These are phyloP conservation scores for Boletus sp. DNA, from an alignment of 1,284 basidiomycete genomes.

Conservation along the genomic window DNA sequence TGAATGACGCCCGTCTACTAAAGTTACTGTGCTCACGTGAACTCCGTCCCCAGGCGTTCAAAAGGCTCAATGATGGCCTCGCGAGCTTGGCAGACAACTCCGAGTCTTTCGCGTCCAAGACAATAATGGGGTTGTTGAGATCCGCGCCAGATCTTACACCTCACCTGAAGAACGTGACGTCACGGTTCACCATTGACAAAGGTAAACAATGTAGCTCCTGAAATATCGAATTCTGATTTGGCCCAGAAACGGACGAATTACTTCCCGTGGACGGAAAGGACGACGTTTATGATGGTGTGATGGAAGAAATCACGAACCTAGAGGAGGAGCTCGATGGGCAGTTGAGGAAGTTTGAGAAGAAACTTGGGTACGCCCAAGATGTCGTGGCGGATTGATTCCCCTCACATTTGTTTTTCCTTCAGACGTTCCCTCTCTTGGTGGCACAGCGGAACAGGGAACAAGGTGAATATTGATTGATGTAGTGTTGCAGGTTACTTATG, in stretches of 20 bases:
- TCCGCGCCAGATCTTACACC: conserved; percentile 76
- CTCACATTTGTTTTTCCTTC: conserved; percentile 1
- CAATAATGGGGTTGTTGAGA: conserved; percentile 69
- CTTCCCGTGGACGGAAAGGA: conserved; percentile 81
- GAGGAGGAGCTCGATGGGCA: conserved; percentile 69
- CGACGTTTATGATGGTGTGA: conserved; percentile 74
- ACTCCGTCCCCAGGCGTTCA: conserved; percentile 58
- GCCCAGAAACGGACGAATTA: conserved; percentile 59
- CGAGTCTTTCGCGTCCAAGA: conserved; percentile 71
- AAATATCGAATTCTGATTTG: conserved; percentile 12
- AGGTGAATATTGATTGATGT: conserved; percentile 41
- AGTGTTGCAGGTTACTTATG: conserved; percentile 3
- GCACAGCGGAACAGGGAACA: conserved; percentile 82
- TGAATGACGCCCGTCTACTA: background rate
- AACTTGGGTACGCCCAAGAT: conserved; percentile 46
- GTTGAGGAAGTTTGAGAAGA: conserved; percentile 57
- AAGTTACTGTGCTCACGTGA: conserved; percentile 6
- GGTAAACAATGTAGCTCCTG: conserved; percentile 39
- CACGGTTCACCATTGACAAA: conserved; percentile 63
- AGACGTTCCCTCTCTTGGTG: conserved; percentile 68
- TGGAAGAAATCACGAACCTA: conserved; percentile 61
- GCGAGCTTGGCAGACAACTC: conserved; percentile 60
- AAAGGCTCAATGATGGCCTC: conserved; percentile 66
- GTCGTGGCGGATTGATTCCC: conserved; percentile 9
- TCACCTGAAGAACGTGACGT: conserved; percentile 67